Conservation (phyloP, 2,329 filamentous ascomycete species). For the Penicillium janthinellum region DNA sequence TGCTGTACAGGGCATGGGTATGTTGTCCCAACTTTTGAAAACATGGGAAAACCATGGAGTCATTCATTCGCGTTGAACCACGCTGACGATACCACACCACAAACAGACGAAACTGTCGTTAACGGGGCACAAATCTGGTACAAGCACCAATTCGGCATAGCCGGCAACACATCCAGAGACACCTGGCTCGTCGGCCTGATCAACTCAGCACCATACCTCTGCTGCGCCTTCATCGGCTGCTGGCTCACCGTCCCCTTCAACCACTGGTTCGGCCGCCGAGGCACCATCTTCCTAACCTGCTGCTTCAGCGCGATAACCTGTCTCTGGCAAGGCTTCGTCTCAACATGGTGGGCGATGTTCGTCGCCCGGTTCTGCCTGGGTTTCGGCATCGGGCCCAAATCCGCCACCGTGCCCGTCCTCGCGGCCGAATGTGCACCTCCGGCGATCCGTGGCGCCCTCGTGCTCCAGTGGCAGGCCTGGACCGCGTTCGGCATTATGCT, state of each 20-base stretch:
- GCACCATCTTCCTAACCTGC: conserved; percentile 75
- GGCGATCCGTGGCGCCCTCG: conserved; percentile 69
- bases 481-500: conserved; percentile 55
- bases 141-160: conserved; percentile 62
- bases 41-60: background rate
- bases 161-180: conserved; percentile 48
- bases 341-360: conserved; percentile 72
- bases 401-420: conserved; percentile 74
- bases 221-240: conserved; percentile 69
- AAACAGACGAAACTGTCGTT: conserved; percentile 65
- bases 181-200: conserved; percentile 64
- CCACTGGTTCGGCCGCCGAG: conserved; percentile 67
- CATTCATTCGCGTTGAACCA: background rate
- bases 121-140: conserved; percentile 71
- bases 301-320: conserved; percentile 64
- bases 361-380: conserved; percentile 72
- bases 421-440: conserved; percentile 74
- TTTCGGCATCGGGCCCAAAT: conserved; percentile 75
- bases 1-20: conserved; percentile 69
- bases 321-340: conserved; percentile 64
- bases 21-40: conserved; percentile 18
- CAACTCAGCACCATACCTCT: conserved; percentile 61
- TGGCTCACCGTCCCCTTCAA: conserved; percentile 76
- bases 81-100: background rate
- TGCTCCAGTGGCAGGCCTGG: conserved; percentile 78